These are phyloP conservation scores for Metschnikowia corniflorae DNA, from an alignment of 805 yeast species.

Conservation along the genomic window DNA sequence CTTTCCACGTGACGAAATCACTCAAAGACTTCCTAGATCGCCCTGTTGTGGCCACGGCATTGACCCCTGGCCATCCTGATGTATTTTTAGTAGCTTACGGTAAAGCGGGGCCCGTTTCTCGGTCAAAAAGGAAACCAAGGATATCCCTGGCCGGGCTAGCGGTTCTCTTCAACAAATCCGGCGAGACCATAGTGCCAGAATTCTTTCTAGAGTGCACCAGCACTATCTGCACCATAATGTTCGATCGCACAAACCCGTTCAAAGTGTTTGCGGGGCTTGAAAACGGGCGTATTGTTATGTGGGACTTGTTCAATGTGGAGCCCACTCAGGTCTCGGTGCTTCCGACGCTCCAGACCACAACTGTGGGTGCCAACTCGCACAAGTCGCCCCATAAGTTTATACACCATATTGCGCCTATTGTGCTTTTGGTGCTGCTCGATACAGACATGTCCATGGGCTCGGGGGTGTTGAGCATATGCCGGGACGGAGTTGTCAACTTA, in stretches of 20 bases:
- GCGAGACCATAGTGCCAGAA: slow-evolving; percentile 27
- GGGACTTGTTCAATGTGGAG: slow-evolving; percentile 36
- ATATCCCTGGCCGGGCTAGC: slow-evolving; percentile 24
- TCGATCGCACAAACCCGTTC: slow-evolving; percentile 36
- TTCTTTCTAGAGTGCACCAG: slow-evolving; percentile 40
- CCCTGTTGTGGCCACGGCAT: slow-evolving; percentile 11
- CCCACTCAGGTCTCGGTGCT: slow-evolving; percentile 17
- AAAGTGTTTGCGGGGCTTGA: slow-evolving; percentile 46
- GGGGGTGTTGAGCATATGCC: slow-evolving; percentile 14
- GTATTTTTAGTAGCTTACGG: slow-evolving; percentile 17
- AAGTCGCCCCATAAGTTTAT: slow-evolving; percentile 4
- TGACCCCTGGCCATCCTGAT: slow-evolving; percentile 12
- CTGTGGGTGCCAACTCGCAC: slow-evolving; percentile 8
- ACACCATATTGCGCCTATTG: slow-evolving; percentile 16
- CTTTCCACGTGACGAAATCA: slow-evolving; percentile 9
- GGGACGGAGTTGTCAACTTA: slow-evolving; percentile 17
- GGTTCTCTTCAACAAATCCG: slow-evolving; percentile 32
- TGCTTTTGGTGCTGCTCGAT: slow-evolving; percentile 11
- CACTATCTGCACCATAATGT: slow-evolving; percentile 35
- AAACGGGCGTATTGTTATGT: slow-evolving; percentile 49
- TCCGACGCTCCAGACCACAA: slow-evolving; percentile 19
- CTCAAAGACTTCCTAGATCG: slow-evolving; percentile 11
- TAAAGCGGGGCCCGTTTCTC: background rate
- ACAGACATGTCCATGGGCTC: slow-evolving; percentile 10
- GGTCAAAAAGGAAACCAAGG: background rate